phyloP scores from a whole-genome alignment of 2,329 filamentous ascomycete species.

The Cladosporium austrohemisphaericum region DNA sequence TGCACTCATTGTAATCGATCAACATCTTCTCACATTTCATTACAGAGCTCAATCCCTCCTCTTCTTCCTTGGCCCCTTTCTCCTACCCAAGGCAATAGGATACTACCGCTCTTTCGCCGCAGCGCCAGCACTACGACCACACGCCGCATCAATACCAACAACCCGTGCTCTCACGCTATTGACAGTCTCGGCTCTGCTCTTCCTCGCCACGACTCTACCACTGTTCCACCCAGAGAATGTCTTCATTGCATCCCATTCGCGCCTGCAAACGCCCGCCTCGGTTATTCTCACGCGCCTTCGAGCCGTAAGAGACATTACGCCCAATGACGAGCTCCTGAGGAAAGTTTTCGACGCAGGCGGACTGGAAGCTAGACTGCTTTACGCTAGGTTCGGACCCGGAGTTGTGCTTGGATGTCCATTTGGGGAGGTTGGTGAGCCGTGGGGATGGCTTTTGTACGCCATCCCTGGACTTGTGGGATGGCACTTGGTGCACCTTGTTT shows the following conservation, averaged over 20 bases:
- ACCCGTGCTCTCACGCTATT: constrained; percentile 60
- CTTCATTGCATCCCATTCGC: constrained; percentile 71
- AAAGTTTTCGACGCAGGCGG: constrained; percentile 60
- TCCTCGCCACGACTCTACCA: constrained; percentile 62
- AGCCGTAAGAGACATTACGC: constrained; percentile 55
- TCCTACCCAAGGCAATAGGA: constrained; percentile 62
- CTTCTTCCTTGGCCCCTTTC: constrained; percentile 63
- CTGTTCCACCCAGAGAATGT: constrained; percentile 72
- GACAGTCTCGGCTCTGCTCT: constrained; percentile 50
- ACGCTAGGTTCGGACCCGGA: constrained; percentile 76
- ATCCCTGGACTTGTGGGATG: constrained; percentile 68
- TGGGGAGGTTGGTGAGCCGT: constrained; percentile 47
- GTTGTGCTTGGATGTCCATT: constrained; percentile 75
- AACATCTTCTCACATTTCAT: not conserved
- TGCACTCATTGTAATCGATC: too few species aligned
- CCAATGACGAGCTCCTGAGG: constrained; percentile 62
- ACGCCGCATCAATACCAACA: constrained; percentile 53
- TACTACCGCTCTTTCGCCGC: constrained; percentile 58
- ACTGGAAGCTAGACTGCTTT: constrained; percentile 70
- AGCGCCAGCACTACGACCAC: constrained; percentile 37
- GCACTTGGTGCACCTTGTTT: constrained; percentile 74
- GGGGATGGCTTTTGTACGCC: constrained; percentile 74
- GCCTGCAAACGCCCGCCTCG: constrained; percentile 79
- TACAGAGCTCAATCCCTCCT: constrained; percentile 44
- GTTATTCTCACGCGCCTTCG: constrained; percentile 76